Base-by-base conservation (phyloP, 495 filamentous ascomycete species). In the Aspergillus nanangensis region DNA sequence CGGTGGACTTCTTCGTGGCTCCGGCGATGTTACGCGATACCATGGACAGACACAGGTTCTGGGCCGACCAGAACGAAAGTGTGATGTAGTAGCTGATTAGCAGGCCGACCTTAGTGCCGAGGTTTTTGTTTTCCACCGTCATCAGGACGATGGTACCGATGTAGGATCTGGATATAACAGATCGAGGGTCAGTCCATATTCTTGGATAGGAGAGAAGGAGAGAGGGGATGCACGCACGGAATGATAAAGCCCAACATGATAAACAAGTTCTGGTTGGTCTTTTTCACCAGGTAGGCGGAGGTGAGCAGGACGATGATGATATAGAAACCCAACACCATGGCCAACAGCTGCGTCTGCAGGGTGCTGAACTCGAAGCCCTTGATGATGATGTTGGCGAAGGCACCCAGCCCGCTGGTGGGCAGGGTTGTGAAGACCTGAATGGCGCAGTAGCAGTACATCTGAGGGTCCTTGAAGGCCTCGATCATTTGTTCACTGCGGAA, bases 251-350 rank as follows among this genome's bases (percentile, higher is more conserved):
- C 68, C 17, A 78, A 50, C 82, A 87, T 86, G 31, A 80, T 66
- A 19, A 85, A 46, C 10, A 82, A 48, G 51, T 86, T 88, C 60
- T 88, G 83, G 3, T 65, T 58, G 3, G 70, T 81, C 56, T 69
- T 78, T 57, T 80, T 83, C 3, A 84, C 83, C 1, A 88, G 56
- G 74, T 73, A 87, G 2, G 80, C 73, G 1, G 79, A 83, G 3
- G 66, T 68, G 27, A 87, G 56, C 21, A 88, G 61, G 11, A 86
- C 78, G 24, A 83, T 75, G 45, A 85, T 82, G 49, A 88, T 86
- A 47, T 84, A 86, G 29, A 75, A 78, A 4, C 84, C 83, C 1
- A 87, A 65, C 4, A 87, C 82, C 81, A 88, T 88, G 14, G 82
- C 77, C 9, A 75, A 54, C 25, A 76, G 54, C 37, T 71, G 71